Percentiles rank a stretch among this genome's conserved stretches.
These are phyloP conservation scores for Microstegium vimineum DNA, from an alignment of 176 grass and related monocot genomes.

Conservation along the genomic window DNA sequence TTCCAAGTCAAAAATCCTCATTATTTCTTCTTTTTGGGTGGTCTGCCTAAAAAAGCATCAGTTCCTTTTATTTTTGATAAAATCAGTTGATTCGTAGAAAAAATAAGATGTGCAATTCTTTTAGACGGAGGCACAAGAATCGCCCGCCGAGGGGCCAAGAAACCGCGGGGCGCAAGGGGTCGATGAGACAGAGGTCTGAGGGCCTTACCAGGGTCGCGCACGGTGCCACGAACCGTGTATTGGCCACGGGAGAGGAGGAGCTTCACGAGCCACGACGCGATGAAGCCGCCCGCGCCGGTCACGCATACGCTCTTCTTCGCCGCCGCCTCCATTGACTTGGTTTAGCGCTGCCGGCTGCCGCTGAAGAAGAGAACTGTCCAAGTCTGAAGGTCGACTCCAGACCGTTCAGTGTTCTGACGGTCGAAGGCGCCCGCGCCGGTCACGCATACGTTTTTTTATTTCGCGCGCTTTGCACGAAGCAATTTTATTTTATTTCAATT, in stretches of 20 bases:
- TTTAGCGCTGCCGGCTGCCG: not conserved
- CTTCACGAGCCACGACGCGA: constrained; percentile 77
- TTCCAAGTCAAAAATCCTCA: not conserved
- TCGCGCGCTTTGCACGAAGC: no score
- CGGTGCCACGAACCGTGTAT: constrained; percentile 69
- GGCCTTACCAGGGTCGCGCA: constrained; percentile 60
- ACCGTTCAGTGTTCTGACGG: no score
- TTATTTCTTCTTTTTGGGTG: not conserved
- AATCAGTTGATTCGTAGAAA: not conserved
- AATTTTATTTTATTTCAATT: no score
- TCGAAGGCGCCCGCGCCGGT: no score
- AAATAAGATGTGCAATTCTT: not conserved
- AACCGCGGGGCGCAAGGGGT: not conserved
- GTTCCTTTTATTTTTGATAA: not conserved
- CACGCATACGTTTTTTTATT: no score
- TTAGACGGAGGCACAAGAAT: not conserved
- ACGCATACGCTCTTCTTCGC: constrained; percentile 61
- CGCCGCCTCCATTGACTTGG: not conserved
- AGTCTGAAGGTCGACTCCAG: not conserved
- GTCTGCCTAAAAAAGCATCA: not conserved
- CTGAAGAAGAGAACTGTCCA: not conserved
- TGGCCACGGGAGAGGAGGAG: constrained; percentile 61
- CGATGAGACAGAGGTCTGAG: not conserved
- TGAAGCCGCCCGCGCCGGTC: constrained; percentile 72
- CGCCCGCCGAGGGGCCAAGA: not conserved